phyloP scores from a whole-genome alignment of 768 basidiomycete genomes.

The Boletellus sp. region DNA sequence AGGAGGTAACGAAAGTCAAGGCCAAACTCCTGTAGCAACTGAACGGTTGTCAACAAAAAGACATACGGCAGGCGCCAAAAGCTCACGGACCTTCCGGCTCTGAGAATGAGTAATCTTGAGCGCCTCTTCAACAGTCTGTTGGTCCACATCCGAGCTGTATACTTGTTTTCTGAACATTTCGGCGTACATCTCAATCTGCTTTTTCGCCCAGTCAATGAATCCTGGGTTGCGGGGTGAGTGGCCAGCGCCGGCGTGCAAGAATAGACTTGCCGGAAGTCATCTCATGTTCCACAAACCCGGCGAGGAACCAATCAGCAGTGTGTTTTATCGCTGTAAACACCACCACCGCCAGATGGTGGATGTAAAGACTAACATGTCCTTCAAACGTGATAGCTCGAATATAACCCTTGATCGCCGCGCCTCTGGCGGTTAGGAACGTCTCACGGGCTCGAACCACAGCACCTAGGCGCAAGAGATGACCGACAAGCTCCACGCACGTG shows the following conservation, averaged over 20 bases:
- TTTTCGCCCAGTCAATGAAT: slow-evolving; percentile 92
- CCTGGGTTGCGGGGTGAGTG: slow-evolving; percentile 42
- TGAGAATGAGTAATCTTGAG: slow-evolving; percentile 73
- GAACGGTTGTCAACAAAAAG: not conserved
- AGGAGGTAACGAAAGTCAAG: slow-evolving; percentile 93
- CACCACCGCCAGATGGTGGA: slow-evolving; percentile 84
- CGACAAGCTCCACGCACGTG: slow-evolving; percentile 63
- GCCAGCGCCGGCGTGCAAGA: not conserved
- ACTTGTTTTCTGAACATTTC: slow-evolving; percentile 89
- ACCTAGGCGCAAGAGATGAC: slow-evolving; percentile 69
- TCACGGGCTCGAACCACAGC: slow-evolving; percentile 75
- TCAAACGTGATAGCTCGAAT: slow-evolving; percentile 89
- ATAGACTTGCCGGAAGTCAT: slow-evolving; percentile 77
- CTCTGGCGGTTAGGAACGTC: slow-evolving; percentile 78
- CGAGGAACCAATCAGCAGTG: slow-evolving; percentile 96
- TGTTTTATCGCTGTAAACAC: slow-evolving; percentile 95
- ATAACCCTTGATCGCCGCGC: slow-evolving; percentile 67
- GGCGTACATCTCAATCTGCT: slow-evolving; percentile 77
- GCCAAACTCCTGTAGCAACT: slow-evolving; percentile 90
- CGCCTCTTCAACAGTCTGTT: slow-evolving; percentile 71
- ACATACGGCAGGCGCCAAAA: not conserved
- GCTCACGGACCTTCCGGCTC: slow-evolving; percentile 67
- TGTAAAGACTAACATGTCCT: slow-evolving; percentile 80
- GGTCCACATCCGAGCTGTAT: slow-evolving; percentile 75
- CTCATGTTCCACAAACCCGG: slow-evolving; percentile 93